These are phyloP conservation scores for Colletotrichum lentis DNA, from an alignment of 2,329 filamentous ascomycete genomes.

Conservation along the genomic window DNA sequence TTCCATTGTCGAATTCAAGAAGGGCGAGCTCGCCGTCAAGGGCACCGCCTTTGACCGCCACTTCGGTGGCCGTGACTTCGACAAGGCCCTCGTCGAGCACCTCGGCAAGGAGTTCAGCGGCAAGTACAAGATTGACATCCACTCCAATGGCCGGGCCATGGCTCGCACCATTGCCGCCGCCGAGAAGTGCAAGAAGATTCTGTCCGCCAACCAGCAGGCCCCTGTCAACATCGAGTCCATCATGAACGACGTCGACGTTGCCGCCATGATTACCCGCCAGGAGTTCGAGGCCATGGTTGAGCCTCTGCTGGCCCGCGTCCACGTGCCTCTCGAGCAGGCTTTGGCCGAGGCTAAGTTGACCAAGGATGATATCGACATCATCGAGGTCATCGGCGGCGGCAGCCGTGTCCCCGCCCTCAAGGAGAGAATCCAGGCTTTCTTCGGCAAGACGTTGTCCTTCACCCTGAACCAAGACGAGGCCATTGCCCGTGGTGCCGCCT, in stretches of 20 bases:
- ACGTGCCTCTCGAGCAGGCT: slow-evolving; percentile 83
- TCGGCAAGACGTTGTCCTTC: slow-evolving; percentile 91
- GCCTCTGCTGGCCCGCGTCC: slow-evolving; percentile 79
- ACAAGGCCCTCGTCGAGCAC: slow-evolving; percentile 93
- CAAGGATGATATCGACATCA: slow-evolving; percentile 87
- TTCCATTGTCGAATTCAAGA: slow-evolving; percentile 94
- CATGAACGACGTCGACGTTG: slow-evolving; percentile 97
- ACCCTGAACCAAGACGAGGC: slow-evolving; percentile 99
- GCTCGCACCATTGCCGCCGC: slow-evolving; percentile 86
- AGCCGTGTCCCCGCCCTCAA: slow-evolving; percentile 94
- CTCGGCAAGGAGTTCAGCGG: slow-evolving; percentile 95
- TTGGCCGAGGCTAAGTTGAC: slow-evolving; percentile 92
- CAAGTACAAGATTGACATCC: slow-evolving; percentile 97
- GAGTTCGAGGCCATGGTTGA: slow-evolving; percentile 92
- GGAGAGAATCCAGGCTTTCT: slow-evolving; percentile 87
- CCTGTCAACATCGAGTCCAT: slow-evolving; percentile 97
- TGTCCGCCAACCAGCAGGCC: slow-evolving; percentile 92
- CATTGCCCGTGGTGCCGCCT: slow-evolving; percentile 92
- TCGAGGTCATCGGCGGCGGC: slow-evolving; percentile 94
- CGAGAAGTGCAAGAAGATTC: slow-evolving; percentile 98
- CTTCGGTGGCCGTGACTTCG: slow-evolving; percentile 97
- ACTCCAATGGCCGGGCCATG: slow-evolving; percentile 86
- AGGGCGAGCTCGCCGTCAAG: slow-evolving; percentile 95
- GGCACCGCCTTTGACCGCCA: slow-evolving; percentile 92
- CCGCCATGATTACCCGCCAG: slow-evolving; percentile 87